Conservation (phyloP, 2,329 filamentous ascomycete species). For the Dothistroma septosporum region DNA sequence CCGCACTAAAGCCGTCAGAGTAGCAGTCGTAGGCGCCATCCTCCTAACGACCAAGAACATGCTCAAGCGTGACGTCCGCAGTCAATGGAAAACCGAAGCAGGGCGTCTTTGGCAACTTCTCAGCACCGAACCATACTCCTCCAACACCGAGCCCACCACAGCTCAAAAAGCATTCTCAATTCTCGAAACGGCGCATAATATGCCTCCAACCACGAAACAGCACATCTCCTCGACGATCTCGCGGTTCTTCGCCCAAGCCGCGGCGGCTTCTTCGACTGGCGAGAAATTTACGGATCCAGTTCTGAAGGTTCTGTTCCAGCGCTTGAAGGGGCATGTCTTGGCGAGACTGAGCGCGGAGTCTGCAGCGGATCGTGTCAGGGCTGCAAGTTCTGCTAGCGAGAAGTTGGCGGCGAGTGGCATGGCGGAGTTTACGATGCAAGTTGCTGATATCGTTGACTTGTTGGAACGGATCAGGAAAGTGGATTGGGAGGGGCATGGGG, state of each 20-base stretch:
- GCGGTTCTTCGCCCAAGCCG: conserved; percentile 52
- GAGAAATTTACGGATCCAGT: conserved; percentile 55
- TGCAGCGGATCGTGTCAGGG: conserved; percentile 66
- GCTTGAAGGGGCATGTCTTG: conserved; percentile 64
- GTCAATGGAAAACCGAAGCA: conserved; percentile 72
- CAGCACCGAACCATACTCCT: conserved; percentile 55
- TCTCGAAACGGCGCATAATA: conserved; percentile 48
- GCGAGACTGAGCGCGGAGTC: conserved; percentile 61
- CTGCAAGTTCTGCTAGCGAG: conserved; percentile 64
- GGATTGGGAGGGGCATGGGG: conserved; percentile 63
- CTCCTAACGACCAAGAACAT: conserved; percentile 78
- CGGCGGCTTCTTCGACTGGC: conserved; percentile 16
- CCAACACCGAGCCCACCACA: conserved; percentile 27
- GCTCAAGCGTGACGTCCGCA: conserved; percentile 73
- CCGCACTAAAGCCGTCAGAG: conserved; percentile 56
- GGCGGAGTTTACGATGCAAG: conserved; percentile 67
- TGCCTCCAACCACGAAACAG: conserved; percentile 45
- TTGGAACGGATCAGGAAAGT: conserved; percentile 62
- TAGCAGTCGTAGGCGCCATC: conserved; percentile 70
- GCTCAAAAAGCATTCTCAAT: conserved; percentile 45
- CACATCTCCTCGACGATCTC: conserved; percentile 43
- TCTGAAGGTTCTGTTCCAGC: conserved; percentile 63
- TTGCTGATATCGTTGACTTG: conserved; percentile 66
- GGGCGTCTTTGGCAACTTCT: conserved; percentile 66
- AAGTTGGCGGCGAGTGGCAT: conserved; percentile 65